Base-by-base conservation (phyloP, 306 rosid species). In the Vigna angularis region DNA sequence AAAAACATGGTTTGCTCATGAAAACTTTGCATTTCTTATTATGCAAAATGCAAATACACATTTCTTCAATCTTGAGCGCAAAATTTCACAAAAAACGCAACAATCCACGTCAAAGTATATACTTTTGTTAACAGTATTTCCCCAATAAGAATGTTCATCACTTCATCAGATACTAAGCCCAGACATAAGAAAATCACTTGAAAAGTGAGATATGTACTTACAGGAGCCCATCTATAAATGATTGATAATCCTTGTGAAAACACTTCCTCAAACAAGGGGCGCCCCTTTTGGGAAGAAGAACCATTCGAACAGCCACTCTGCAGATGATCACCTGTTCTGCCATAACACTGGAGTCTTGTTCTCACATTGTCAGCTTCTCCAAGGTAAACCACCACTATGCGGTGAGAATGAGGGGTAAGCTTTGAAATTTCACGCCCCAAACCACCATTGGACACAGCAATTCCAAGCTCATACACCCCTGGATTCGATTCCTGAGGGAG, bases 211-310 rank as follows among this genome's bases (percentile, higher is more conserved):
- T 47, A 58, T 83, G 56, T 65, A 87, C 96, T 90, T 79, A 94
- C 98, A 74, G 89, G 83, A 57, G 95, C 93, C 97, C 98, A 92
- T 94, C 98, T 84, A 79, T 70, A 94, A 51, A 89, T 84, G 53
- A 94, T 79, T 9, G 97, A 81, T 83, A 79, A 90, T 67, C 91
- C 90, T 61, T 72, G 82, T 9, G 85, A 70, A 77, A 94, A 86
- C 1, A 90, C 82, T 45, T 87, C 86, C 32, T 83, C 86, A 83
- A 92, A 94, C 72, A 94, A 88, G 15, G 90, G 86, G 3, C 73
- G 78, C 44, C 91, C 82, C 76, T 78, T 83, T 16, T 79, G 87
- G 12, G 32, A 76, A 59, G 81, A 81, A 50, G 81, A 64, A 59
- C 52, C 20, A 28, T 53, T 68, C 10, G 38, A 57, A 26, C 28